Base-by-base conservation (phyloP, 2,329 filamentous ascomycete species). In the Purpureocillium lavendulum region DNA sequence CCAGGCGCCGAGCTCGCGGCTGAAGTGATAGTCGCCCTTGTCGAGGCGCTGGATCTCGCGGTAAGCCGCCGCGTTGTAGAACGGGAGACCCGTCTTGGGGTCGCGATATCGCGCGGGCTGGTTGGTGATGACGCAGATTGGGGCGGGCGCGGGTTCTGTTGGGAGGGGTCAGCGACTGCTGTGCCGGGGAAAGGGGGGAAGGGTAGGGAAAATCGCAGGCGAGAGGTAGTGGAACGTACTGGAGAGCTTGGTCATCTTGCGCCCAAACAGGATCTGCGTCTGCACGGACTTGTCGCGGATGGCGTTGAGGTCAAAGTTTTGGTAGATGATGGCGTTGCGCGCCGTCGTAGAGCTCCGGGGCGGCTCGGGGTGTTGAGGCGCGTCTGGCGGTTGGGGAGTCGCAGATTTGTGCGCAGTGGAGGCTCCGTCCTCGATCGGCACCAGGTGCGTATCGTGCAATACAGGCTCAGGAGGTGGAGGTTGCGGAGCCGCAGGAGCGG, bases 101-200 rank as follows among this genome's bases (percentile, higher is more conserved):
- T 98, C 92, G 17, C 81, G 77, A 60, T 94, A 97, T 40, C 79
- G 79, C 11, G 90, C 92, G 4, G 82, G 77, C 39, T 82, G 76
- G 52, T 82, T 84, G 1, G 87, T 96, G 55, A 97, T 89, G 36
- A 81, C 82, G 59, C 92, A 98, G 26, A 82, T 67, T 13, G 73
- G 65, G 1, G 61, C 55, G 12, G 71, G 65, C 3, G 70, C 56
- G 14, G 71, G 73, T 53, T 77, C 72, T 76, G 11, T 35, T 17
- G 18, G 11, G 18, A 9, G 3, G 29, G 14, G 32, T 8, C 12
- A 38, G 45, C 36, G 50, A 36, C 36, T 10, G 14, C 13, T 21
- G n/a, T 17, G 38, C 18, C 33, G 26, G 13, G 16, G 36, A 40
- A 7, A n/a, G n/a, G 8, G 4, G 10, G 17, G 16, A 14, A 15